Percentiles rank a stretch among this genome's conserved stretches.
phyloP scores from a whole-genome alignment of 768 basidiomycete genomes.

The Pisolithus marmoratus region DNA sequence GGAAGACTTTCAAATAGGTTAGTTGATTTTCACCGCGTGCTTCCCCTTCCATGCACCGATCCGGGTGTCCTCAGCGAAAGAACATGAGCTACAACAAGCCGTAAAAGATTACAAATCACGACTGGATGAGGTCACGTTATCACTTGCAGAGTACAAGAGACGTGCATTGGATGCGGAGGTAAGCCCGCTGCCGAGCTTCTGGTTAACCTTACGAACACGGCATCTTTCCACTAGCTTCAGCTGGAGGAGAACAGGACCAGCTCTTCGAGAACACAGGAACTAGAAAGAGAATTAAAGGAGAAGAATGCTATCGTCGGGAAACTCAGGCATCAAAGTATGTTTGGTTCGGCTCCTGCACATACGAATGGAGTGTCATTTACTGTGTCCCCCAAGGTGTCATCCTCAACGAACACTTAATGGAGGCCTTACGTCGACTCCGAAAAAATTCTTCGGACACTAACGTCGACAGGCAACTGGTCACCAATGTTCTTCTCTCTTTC shows the following conservation, averaged over 20 bases:
- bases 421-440: constrained; percentile 91
- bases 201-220: neutral
- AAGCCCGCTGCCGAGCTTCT: constrained; percentile 10
- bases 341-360: neutral
- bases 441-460: constrained; percentile 79
- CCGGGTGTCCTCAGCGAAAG: constrained; percentile 56
- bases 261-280: constrained; percentile 57
- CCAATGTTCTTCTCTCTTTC: constrained; percentile 89
- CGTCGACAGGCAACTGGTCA: constrained; percentile 90
- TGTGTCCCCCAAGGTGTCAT: constrained; percentile 64
- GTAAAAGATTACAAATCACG: constrained; percentile 78
- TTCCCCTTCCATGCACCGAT: constrained; percentile 2
- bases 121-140: constrained; percentile 60
- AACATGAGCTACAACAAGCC: constrained; percentile 82
- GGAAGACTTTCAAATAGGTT: constrained; percentile 92
- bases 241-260: constrained; percentile 69
- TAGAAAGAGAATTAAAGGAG: constrained; percentile 92
- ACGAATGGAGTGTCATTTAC: neutral
- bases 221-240: constrained; percentile 45
- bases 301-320: constrained; percentile 95
- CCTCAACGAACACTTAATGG: constrained; percentile 95
- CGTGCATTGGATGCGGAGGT: constrained; percentile 88
- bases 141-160: constrained; percentile 86
- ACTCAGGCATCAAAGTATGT: constrained; percentile 85
- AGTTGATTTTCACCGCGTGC: constrained; percentile 22